phyloP scores from a whole-genome alignment of 2,329 filamentous ascomycete species.

The Plectosphaerella cucumerina region DNA sequence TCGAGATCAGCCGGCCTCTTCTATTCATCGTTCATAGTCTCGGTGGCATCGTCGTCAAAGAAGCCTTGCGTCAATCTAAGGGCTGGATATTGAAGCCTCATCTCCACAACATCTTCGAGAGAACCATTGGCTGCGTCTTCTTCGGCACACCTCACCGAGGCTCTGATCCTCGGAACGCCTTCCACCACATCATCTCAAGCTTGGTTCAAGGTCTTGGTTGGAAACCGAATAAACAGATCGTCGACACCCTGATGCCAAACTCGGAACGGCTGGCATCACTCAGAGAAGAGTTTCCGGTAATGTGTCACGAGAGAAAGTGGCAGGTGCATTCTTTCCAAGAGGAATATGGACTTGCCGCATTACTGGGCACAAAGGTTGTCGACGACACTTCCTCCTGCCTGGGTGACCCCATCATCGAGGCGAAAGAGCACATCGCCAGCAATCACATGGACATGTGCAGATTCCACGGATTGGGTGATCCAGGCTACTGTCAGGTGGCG shows the following conservation, averaged over 20 bases:
- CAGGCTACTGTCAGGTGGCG: constrained; percentile 25
- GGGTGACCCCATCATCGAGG: constrained; percentile 22
- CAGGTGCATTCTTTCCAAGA: constrained; percentile 31
- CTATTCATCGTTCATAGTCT: constrained; percentile 28
- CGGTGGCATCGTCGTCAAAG: constrained; percentile 27
- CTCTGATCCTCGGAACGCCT: constrained; percentile 14
- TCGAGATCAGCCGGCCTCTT: constrained; percentile 16
- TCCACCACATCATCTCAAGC: constrained; percentile 15
- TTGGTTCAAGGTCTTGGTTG: constrained; percentile 14
- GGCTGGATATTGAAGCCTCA: constrained; percentile 5
- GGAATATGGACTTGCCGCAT: constrained; percentile 5
- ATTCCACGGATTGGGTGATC: constrained; percentile 21
- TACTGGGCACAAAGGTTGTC: constrained; percentile 21
- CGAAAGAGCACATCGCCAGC: constrained; percentile 23
- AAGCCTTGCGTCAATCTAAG: constrained; percentile 12
- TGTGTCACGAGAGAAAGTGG: constrained; percentile 23
- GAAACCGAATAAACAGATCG: constrained; percentile 25
- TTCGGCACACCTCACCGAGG: constrained; percentile 28
- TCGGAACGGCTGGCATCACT: constrained; percentile 26
- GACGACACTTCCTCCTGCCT: constrained; percentile 32
- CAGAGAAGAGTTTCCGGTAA: constrained; percentile 22
- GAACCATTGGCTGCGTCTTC: constrained; percentile 23
- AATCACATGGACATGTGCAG: constrained; percentile 32
- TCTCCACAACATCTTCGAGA: constrained; percentile 13
- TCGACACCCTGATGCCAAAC: constrained; percentile 25